phyloP scores from a whole-genome alignment of 1,284 basidiomycete species.

The Puccinia hordei region DNA sequence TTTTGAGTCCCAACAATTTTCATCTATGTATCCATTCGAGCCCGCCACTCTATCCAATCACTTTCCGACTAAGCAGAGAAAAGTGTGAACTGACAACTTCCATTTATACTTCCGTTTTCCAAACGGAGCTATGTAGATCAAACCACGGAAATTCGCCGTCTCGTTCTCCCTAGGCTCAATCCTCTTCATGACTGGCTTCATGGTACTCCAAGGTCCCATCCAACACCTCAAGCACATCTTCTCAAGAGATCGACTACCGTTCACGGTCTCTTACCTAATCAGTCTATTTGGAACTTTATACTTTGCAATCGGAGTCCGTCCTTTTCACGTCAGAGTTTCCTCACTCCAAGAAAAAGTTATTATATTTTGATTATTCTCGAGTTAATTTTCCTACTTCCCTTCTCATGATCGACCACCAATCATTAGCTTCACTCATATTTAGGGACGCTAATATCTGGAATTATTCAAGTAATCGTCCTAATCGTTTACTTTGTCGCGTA shows the following conservation, averaged over 20 bases:
- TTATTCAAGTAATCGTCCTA: constrained; percentile 77
- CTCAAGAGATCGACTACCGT: constrained; percentile 80
- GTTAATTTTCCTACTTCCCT: not conserved
- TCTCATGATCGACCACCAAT: not conserved
- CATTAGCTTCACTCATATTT: constrained; percentile 76
- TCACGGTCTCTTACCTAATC: constrained; percentile 78
- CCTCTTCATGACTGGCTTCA: constrained; percentile 53
- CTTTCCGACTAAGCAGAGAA: constrained; percentile 53
- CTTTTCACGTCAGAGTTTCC: not conserved
- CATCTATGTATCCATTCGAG: constrained; percentile 51
- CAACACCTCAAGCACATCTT: constrained; percentile 81
- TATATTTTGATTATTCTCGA: too few species aligned
- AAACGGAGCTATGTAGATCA: constrained; percentile 62
- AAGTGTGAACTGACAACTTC: constrained; percentile 54
- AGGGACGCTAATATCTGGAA: constrained; percentile 76
- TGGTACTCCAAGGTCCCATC: constrained; percentile 56
- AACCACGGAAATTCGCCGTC: constrained; percentile 66
- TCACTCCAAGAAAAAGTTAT: not conserved
- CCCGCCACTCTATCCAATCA: constrained; percentile 55
- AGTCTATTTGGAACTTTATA: constrained; percentile 81
- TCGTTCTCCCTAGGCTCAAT: constrained; percentile 70
- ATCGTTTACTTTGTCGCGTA: constrained; percentile 84
- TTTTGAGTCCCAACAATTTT: constrained; percentile 53
- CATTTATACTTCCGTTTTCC: constrained; percentile 54
- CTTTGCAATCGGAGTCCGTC: constrained; percentile 77